Base-by-base conservation (phyloP, 2,329 filamentous ascomycete species). In the Colletotrichum sp. region DNA sequence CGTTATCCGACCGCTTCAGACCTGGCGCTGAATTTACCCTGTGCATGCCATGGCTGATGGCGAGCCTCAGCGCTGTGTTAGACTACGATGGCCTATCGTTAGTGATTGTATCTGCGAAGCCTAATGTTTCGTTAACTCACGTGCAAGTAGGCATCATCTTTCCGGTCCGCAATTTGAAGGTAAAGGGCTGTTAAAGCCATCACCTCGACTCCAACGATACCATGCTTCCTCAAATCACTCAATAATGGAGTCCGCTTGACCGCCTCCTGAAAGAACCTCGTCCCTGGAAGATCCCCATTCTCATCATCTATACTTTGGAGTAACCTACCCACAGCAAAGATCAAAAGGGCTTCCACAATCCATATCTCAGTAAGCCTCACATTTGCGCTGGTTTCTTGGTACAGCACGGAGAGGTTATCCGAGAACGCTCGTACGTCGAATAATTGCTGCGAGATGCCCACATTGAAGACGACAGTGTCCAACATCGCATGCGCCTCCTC, bases 101-200 rank as follows among this genome's bases (percentile, higher is more conserved):
- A 66, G 30, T 3, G 0, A 52, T 2, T 1, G 15, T 4, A n/a
- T 58, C 8, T 0, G 9, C 18, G 0, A 8, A 52, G 43, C n/a
- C 0, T 6, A 16, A 2, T 6, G 0, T 0, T 15, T 2, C 3
- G 3, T 13, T 13, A 22, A 56, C 74, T 52, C 52, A 75, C 75
- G n/a, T 75, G 70, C 2, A 77, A 30, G 18, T 77, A 77, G 1
- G 75, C 75, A 36, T 77, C 75, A 25, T 77, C 72, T 27, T 71
- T 77, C 15, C 68, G 67, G 27, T 77, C 75, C 3, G 48, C 34
- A 6, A 68, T 60, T 22, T 77, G 67, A 2, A 77, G 52, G n/a
- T 71, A 77, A 3, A 77, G 48, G 2, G 75, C 75, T 15, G 66
- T 72, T 25, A 77, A 70, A 16, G 61, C 75, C 16, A 75, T 39